Evolutionary conservation across 1,139 yeast genomes (phyloP), one percentile per base, ranked within the genome.

Genomic region (Candida frijolesensis): DNA sequence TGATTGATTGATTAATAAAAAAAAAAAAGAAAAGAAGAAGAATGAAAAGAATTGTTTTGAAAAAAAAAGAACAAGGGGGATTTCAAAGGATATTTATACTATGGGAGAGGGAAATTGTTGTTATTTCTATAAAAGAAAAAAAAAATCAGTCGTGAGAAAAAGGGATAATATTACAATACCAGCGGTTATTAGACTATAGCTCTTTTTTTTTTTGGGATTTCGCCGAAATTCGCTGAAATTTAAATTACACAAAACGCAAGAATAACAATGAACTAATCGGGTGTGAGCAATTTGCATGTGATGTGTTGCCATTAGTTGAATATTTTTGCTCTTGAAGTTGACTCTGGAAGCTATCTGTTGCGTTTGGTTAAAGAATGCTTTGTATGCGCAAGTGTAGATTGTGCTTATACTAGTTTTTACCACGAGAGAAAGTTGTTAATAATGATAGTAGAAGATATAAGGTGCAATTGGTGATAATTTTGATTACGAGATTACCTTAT

Each of bases 71-170:
- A 16, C 25, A 11, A 22, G 42, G 40, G 53, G 59, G 57, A 37
- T 40, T 38, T 49, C 33, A 39, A 15, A 14, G 25, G 11, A 9
- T 49, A 46, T 57, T 55, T 57, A 53, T 55, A 54, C 32, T 44
- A 32, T 10, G 14, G 35, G 15, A 32, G 15, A 32, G 14, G 15
- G 35, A 12, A 25, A 25, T 25, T 25, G 29, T 25, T 25, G 10
- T 25, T 25, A 25, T 25, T 25, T 25, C 29, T 25, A 8, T 25
- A 25, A 4, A 25, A 4, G 7, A 25, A 25, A 25, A 25, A 25
- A 25, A 25, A 25, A 25, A 8, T 25, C 7, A 7, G 8, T 25
- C 10, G 29, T 25, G 10, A 25, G 29, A 25, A 6, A 6, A 25
- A 25, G 29, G 29, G 29, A 25, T 25, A 25, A 25, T 25, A 25